Evolutionary conservation across 202 grass and related monocot species (phyloP).

Genomic region (Sporobolus alterniflorus): DNA sequence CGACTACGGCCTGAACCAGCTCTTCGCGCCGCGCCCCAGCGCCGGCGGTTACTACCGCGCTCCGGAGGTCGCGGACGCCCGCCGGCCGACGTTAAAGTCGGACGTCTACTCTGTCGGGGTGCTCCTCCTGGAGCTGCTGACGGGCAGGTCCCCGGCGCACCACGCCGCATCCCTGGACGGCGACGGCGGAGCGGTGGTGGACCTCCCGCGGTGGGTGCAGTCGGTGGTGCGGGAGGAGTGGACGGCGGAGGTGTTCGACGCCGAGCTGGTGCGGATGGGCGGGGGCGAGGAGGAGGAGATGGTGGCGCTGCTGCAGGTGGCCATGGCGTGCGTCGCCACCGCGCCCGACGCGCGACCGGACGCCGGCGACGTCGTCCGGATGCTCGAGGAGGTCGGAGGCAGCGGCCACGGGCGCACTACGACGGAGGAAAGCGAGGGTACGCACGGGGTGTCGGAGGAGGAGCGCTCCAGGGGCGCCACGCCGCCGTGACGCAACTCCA

Average conservation of each 20-base stretch:
- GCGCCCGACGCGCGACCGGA: slow-evolving; percentile 71
- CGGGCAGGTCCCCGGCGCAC: slow-evolving; percentile 61
- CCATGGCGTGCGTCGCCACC: slow-evolving; percentile 78
- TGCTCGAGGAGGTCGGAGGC: slow-evolving; percentile 74
- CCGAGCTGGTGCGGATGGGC: slow-evolving; percentile 60
- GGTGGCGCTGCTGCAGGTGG: slow-evolving; percentile 92
- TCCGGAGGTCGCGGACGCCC: slow-evolving; percentile 77
- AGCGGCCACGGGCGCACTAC: slow-evolving; percentile 24
- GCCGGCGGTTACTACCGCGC: slow-evolving; percentile 64
- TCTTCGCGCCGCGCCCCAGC: slow-evolving; percentile 55
- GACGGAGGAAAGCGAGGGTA: slow-evolving; percentile 42
- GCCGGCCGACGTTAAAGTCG: slow-evolving; percentile 73
- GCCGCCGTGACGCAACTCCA: slow-evolving; percentile 25
- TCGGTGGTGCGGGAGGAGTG: slow-evolving; percentile 97
- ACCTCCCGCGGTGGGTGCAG: slow-evolving; percentile 91
- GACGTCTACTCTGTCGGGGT: slow-evolving; percentile 93
- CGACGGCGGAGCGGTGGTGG: slow-evolving; percentile 52
- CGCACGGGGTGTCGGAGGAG: slow-evolving; percentile 29
- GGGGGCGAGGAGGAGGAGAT: slow-evolving; percentile 80
- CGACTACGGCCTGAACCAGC: slow-evolving; percentile 70
- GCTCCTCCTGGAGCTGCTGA: slow-evolving; percentile 82
- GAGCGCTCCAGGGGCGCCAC: slow-evolving; percentile 48
- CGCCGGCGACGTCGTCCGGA: slow-evolving; percentile 55
- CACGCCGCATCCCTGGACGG: slow-evolving; percentile 52
- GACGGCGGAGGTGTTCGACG: slow-evolving; percentile 98